Evolutionary conservation across 306 rosid genomes (phyloP).

Genomic region (Fragaria nilgerrensis): DNA sequence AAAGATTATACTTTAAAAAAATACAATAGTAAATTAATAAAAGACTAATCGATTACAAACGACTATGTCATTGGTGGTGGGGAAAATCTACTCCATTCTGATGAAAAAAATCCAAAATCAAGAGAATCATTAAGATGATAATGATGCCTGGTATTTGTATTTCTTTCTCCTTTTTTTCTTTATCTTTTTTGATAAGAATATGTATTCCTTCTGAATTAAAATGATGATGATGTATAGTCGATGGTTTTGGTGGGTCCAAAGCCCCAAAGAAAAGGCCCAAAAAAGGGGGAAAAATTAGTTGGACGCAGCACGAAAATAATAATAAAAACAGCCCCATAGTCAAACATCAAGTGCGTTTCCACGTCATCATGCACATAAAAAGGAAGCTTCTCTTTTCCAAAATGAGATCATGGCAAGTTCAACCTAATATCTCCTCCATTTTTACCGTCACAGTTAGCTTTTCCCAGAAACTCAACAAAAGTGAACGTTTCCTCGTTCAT

Average conservation of each 20-base stretch:
- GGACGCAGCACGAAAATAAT: conserved; percentile 12
- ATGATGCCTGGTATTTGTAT: neutral
- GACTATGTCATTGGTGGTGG: neutral
- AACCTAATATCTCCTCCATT: neutral
- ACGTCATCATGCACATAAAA: conserved; percentile 28
- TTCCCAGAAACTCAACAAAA: neutral
- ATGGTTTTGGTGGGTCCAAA: conserved; percentile 7
- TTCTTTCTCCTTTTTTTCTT: no score
- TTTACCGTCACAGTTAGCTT: neutral
- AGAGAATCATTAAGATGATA: conserved; percentile 6
- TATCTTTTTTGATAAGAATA: no score
- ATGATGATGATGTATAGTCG: neutral
- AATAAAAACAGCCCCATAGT: conserved; percentile 2
- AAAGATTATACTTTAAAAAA: rapidly evolving
- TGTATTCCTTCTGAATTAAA: neutral
- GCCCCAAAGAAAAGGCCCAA: neutral
- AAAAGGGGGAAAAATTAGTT: neutral
- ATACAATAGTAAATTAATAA: neutral
- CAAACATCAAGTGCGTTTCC: conserved; percentile 27
- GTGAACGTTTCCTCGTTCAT: neutral
- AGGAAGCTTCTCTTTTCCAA: neutral
- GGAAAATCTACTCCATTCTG: neutral
- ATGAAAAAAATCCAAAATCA: neutral
- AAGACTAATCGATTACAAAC: no score
- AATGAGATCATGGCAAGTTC: conserved; percentile 12